Evolutionary conservation across 306 rosid species (phyloP).

Genomic region (Alnus glutinosa): DNA sequence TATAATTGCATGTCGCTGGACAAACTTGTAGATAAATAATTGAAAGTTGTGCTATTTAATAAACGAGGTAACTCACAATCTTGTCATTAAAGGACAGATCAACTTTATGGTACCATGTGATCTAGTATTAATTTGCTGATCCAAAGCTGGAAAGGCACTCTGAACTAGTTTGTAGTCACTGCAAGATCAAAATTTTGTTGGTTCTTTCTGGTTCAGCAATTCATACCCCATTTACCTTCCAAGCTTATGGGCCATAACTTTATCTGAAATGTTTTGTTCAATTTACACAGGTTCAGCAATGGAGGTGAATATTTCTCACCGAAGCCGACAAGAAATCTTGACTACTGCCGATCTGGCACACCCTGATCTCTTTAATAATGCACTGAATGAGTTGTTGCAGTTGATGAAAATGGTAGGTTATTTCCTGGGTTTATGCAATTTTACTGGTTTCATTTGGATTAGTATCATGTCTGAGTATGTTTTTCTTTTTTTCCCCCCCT

Average conservation of each 20-base stretch:
- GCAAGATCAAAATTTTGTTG: background rate
- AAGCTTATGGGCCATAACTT: constrained; percentile 7
- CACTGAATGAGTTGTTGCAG: constrained; percentile 70
- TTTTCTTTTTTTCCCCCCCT: constrained; percentile 18
- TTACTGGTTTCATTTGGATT: constrained; percentile 10
- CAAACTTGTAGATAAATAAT: background rate
- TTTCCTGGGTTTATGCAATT: constrained; percentile 13
- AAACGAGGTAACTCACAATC: background rate
- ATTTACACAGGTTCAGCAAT: constrained; percentile 63
- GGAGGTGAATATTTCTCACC: constrained; percentile 95
- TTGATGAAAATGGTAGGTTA: constrained; percentile 69
- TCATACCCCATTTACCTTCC: constrained; percentile 1
- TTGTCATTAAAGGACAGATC: background rate
- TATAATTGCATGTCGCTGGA: background rate
- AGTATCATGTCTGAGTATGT: background rate
- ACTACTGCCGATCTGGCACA: constrained; percentile 70
- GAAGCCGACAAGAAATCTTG: constrained; percentile 81
- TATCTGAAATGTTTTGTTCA: background rate
- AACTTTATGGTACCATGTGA: background rate
- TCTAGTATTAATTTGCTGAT: background rate
- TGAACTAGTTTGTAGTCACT: background rate
- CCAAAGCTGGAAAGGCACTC: background rate
- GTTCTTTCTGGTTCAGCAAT: background rate
- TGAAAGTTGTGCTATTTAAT: background rate
- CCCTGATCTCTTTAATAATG: constrained; percentile 64